Base-by-base conservation (phyloP, 2,329 filamentous ascomycete species). In the Aspergillus sp. region DNA sequence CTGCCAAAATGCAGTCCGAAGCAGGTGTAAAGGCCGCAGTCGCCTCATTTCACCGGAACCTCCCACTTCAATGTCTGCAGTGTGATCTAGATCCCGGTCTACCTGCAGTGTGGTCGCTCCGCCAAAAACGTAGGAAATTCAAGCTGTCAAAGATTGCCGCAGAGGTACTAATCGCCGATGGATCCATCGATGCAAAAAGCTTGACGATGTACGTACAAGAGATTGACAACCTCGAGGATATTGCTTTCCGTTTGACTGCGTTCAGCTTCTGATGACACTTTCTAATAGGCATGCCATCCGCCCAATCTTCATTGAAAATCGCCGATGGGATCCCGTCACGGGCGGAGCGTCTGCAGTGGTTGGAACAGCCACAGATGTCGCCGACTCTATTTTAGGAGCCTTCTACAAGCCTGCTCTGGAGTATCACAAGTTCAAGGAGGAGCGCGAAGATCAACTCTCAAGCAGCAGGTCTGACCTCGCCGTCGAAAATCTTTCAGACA, bases 41-140 rank as follows among this genome's bases (percentile, higher is more conserved):
- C 6, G 19, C 49, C 10, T 47, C 36, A 13, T 61, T 61, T 25
- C 59, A 61, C 23, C 59, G 42, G 3, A 25, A 58, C 5, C 59
- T 61, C 1, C 39, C 44, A 19, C 21, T 44, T n/a, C 11, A 41
- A 1, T 10, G 25, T 7, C 7, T 60, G 4, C 27, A 44, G n/a
- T 57, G 58, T 17, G 21, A 27, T 30, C n/a, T 60, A 4, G 19
- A n/a, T 4, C 54, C 54, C 3, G 15, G 27, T 32, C 39, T 13
- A 6, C 49, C 58, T 17, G 58, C 58, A 1, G 47, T 53, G 3
- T 60, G 58, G 58, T 17, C 15, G 7, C 15, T 41, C 13, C 17
- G 19, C 17, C 39, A 54, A 27, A 25, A 25, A 3, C 25, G 19
- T n/a, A 27, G 4, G 15, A 50, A 39, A 27, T 2, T 49, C 32